A percentile compares a stretch with the other conserved stretches of the same genome.
Evolutionary conservation across 2,329 filamentous ascomycete species (phyloP).

Genomic region (Thielaviopsis populi): DNA sequence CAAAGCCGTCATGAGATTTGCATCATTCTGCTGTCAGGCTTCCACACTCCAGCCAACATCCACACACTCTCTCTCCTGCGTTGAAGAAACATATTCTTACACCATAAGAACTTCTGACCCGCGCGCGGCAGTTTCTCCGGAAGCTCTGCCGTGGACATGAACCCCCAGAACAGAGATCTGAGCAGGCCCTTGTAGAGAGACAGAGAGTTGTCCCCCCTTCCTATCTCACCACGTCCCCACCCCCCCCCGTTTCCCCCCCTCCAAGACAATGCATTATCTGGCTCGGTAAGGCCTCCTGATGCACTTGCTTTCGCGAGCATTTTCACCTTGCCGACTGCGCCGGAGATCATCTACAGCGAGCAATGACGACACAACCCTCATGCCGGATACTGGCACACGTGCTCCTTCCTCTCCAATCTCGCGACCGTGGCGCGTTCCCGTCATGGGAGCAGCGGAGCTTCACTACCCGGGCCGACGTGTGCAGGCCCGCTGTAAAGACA

Average conservation of each 20-base stretch:
- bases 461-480: background rate
- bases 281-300: conserved; percentile 3
- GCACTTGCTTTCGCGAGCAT: background rate
- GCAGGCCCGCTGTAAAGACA: background rate
- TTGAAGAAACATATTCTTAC: conserved; percentile 15
- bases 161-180: conserved; percentile 37
- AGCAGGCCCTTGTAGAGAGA: conserved; percentile 23
- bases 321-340: background rate
- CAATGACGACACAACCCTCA: conserved; percentile 1
- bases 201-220: conserved; percentile 7
- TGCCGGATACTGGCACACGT: conserved; percentile 2
- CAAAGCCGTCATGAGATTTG: background rate
- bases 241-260: background rate
- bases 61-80: conserved; percentile 8
- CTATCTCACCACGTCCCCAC: conserved; percentile 15
- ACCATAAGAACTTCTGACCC: conserved; percentile 14
- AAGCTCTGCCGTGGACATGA: conserved; percentile 3
- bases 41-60: background rate
- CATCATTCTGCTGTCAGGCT: background rate
- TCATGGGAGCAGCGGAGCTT: background rate
- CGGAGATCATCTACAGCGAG: background rate
- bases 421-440: background rate
- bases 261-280: background rate
- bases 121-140: conserved; percentile 9
- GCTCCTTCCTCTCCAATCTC: background rate